phyloP scores from a whole-genome alignment of 495 filamentous ascomycete genomes.

The Aspergillus olivimuriae region DNA sequence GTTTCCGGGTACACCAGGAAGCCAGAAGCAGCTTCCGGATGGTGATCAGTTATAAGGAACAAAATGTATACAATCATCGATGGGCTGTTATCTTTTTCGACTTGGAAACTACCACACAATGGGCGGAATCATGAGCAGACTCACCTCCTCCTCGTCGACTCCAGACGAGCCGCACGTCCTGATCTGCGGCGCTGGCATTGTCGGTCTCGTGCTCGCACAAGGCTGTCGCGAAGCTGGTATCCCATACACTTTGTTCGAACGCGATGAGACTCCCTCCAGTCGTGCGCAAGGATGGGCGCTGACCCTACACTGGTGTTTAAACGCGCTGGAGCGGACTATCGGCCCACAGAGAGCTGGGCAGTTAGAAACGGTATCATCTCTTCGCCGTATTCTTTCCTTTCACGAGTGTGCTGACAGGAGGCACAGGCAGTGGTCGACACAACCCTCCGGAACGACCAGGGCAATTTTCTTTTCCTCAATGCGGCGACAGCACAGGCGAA shows the following conservation, averaged over 20 bases:
- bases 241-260: neutral
- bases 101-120: no score
- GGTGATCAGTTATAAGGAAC: no score
- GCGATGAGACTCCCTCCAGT: conserved; percentile 1
- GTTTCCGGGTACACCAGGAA: neutral
- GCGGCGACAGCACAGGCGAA: conserved; percentile 1
- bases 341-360: neutral
- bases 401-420: no score
- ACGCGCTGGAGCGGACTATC: conserved; percentile 3
- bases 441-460: neutral
- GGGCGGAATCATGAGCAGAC: neutral
- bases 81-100: no score
- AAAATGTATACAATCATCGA: no score
- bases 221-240: conserved; percentile 1
- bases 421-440: conserved; percentile 1
- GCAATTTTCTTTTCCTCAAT: conserved; percentile 2
- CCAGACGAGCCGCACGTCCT: neutral
- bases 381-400: no score
- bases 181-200: conserved; percentile 1
- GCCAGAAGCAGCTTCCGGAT: no score
- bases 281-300: conserved; percentile 1
- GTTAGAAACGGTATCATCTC: neutral
- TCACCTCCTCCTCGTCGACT: neutral
- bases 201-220: neutral
- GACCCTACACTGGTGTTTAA: conserved; percentile 1